Percentiles rank a stretch among this genome's conserved stretches.
Conservation (phyloP, 306 rosid species). For the Quillaja saponaria region DNA sequence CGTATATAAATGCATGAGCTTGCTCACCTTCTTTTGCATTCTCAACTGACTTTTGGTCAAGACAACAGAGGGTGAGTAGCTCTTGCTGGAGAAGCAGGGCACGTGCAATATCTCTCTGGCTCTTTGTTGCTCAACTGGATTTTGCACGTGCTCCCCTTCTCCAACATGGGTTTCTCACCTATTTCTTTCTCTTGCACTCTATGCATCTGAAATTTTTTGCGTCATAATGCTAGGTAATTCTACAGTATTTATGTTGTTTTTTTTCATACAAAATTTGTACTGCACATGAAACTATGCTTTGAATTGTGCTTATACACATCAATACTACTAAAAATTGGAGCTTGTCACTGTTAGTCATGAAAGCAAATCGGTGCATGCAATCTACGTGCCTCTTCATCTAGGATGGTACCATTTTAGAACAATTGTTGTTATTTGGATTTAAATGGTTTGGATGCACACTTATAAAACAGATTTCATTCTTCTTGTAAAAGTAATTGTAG, state of each 20-base stretch:
- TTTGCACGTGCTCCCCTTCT: constrained; percentile 71
- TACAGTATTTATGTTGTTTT: not conserved
- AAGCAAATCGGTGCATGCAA: no score
- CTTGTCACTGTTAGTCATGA: no score
- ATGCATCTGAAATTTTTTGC: not conserved
- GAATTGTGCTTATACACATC: constrained; percentile 1
- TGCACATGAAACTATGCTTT: no score
- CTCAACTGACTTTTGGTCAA: constrained; percentile 3
- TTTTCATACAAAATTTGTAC: not conserved
- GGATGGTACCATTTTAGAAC: no score
- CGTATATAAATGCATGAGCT: constrained; percentile 44
- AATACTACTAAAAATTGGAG: no score
- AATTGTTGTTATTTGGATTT: no score
- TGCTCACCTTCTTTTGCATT: constrained; percentile 17
- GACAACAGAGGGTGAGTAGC: constrained; percentile 36
- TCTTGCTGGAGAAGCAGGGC: constrained; percentile 73
- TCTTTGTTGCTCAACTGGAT: not conserved
- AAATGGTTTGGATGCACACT: no score
- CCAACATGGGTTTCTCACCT: constrained; percentile 53
- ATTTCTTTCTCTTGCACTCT: not conserved
- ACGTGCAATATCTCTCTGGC: constrained; percentile 44
- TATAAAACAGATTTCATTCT: no score
- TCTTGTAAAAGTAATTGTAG: no score
- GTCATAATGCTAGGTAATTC: not conserved
- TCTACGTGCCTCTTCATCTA: no score